These are phyloP conservation scores for Globisporangium radiosum DNA, from an alignment of 352 stramenopile species.

Conservation along the genomic window DNA sequence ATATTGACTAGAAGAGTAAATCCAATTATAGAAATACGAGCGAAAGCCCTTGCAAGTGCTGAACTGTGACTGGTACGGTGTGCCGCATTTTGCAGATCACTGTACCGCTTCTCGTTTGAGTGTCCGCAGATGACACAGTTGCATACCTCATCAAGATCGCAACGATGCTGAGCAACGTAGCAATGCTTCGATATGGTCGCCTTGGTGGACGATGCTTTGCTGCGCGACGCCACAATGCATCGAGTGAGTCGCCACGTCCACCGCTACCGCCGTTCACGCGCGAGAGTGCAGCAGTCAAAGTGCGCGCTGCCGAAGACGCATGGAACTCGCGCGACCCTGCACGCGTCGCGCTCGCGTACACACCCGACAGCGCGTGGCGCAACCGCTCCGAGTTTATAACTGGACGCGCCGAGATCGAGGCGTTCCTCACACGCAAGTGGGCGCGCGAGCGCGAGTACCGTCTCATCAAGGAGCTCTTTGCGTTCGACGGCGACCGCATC, in stretches of 20 bases:
- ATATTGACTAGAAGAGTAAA: no score
- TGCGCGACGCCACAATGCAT: no score
- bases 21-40: no score
- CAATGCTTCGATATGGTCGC: no score
- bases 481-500: constrained; percentile 76
- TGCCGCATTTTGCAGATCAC: no score
- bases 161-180: no score
- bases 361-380: constrained; percentile 69
- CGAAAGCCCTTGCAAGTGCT: no score
- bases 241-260: constrained; percentile 10
- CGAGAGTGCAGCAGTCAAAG: constrained; percentile 73
- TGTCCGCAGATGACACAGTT: no score
- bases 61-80: no score
- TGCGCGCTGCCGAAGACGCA: constrained; percentile 81
- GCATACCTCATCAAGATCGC: no score
- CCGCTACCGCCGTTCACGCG: constrained; percentile 76
- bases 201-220: no score
- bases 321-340: constrained; percentile 82
- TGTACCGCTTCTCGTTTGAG: no score
- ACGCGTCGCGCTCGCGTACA: constrained; percentile 80
- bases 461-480: constrained; percentile 88
- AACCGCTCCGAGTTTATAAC: constrained; percentile 82
- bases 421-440: constrained; percentile 80
- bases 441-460: constrained; percentile 67
- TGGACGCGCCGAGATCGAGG: constrained; percentile 64